Evolutionary conservation across 768 basidiomycete genomes (phyloP).

Genomic region (Podaxis sp.): DNA sequence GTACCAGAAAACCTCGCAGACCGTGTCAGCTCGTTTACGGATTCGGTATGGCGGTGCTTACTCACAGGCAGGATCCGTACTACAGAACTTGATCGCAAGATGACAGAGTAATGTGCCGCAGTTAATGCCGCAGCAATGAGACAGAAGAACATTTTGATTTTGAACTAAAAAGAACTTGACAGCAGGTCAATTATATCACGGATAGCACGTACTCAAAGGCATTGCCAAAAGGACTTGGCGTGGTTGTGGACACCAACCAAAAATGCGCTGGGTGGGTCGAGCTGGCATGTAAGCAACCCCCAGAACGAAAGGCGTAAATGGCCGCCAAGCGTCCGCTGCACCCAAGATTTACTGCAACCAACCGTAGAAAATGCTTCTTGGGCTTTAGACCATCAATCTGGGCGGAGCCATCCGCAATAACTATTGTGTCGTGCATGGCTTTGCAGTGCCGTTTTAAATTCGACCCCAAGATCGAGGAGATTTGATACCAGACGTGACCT

Average conservation of each 20-base stretch:
- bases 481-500: constrained; percentile 11
- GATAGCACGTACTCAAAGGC: constrained; percentile 62
- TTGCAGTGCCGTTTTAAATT: constrained; percentile 21
- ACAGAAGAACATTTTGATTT: constrained; percentile 74
- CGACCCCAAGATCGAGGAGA: constrained; percentile 2
- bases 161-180: constrained; percentile 44
- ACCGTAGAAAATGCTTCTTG: constrained; percentile 53
- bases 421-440: constrained; percentile 83
- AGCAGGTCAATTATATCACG: not conserved
- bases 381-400: constrained; percentile 76
- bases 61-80: constrained; percentile 78
- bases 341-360: constrained; percentile 63
- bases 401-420: constrained; percentile 68
- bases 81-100: constrained; percentile 73
- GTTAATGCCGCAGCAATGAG: constrained; percentile 78
- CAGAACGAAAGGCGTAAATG: constrained; percentile 73
- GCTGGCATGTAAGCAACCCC: constrained; percentile 69
- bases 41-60: not conserved
- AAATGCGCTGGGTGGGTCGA: constrained; percentile 74
- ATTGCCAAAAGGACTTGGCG: constrained; percentile 75
- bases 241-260: constrained; percentile 70
- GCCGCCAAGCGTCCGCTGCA: constrained; percentile 73
- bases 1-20: constrained; percentile 58
- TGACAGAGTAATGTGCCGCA: constrained; percentile 70
- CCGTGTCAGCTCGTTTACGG: not conserved